Base-by-base conservation (phyloP, 331 rosid species). In the Stylosanthes scabra region DNA sequence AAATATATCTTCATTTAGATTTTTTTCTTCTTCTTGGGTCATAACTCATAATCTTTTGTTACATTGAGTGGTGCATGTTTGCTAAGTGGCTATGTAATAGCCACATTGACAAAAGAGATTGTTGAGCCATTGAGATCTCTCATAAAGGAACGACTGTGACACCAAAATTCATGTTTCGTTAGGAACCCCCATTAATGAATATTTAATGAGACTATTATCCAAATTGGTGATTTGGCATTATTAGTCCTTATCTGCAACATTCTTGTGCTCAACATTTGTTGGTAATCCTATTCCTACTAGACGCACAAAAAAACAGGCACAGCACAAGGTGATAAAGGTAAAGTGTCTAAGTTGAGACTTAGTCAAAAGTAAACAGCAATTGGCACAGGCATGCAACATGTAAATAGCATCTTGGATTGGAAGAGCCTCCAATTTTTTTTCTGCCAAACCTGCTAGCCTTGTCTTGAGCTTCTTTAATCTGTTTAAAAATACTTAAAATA, bases 291-390 rank as follows among this genome's bases (percentile, higher is more conserved):
- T 64, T 20, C 25, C 25, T 20, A 20, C 56, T 78, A 61, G 66
- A 66, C 57, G 59, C 47, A 65, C 31, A 15, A 59, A 8, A 64
- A 74, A 31, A 37, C n/a, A 72, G 16, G 50, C 7, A 49, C 25
- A 20, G 25, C 25, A 20, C n/a, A 60, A 51, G 74, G 44, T 67
- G 39, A 82, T 67, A 46, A 82, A 74, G 84, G 74, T 12, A 46
- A 82, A 80, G 84, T 80, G 40, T 7, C 11, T 58, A 61, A 59
- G 51, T 29, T 31, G 37, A 15, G 13, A 67, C 11, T 49, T 57
- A 68, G 80, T 83, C 78, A 72, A 76, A 83, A 83, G 85, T 63
- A 59, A 72, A 70, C 77, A 70, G 75, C 62, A 77, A 70, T 49
- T 62, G 83, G 79, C 62, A 82, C 62, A 77, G 66, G 72, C 66